These are phyloP conservation scores for Cyberlindnera suaveolens DNA, from an alignment of 805 yeast species.

Conservation along the genomic window DNA sequence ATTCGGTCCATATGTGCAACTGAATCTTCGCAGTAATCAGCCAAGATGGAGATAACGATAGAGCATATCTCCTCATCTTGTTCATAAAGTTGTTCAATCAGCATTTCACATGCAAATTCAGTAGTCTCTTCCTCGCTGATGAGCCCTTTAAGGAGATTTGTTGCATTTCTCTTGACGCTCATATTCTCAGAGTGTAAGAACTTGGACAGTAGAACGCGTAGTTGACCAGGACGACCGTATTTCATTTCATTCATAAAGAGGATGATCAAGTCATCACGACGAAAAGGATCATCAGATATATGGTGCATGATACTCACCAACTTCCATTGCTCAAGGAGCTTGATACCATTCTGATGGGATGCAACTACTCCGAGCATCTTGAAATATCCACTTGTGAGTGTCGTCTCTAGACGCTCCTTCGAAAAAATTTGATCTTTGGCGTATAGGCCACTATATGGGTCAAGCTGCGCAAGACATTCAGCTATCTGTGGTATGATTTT, in stretches of 20 bases:
- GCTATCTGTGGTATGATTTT: constrained; percentile 84
- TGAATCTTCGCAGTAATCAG: constrained; percentile 48
- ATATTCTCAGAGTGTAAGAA: constrained; percentile 51
- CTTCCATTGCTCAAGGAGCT: constrained; percentile 74
- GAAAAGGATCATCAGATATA: constrained; percentile 47
- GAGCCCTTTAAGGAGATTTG: constrained; percentile 43
- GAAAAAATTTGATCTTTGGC: constrained; percentile 74
- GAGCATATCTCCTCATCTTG: constrained; percentile 48
- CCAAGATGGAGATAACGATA: constrained; percentile 48
- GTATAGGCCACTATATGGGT: constrained; percentile 68
- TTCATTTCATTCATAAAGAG: constrained; percentile 58
- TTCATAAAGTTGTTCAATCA: constrained; percentile 70
- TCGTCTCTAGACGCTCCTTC: constrained; percentile 47
- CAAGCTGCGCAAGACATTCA: constrained; percentile 81
- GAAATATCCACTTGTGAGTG: constrained; percentile 73
- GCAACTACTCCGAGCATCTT: constrained; percentile 72
- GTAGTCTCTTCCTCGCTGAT: constrained; percentile 34
- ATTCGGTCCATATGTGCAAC: constrained; percentile 42
- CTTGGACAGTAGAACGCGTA: constrained; percentile 60
- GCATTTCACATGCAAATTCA: constrained; percentile 36
- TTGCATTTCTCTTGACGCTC: constrained; percentile 49
- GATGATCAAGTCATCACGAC: constrained; percentile 51
- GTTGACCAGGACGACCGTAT: constrained; percentile 54
- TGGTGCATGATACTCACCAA: constrained; percentile 76
- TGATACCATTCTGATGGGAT: constrained; percentile 52